These are phyloP conservation scores for Globisporangium paroecandrum DNA, from an alignment of 352 stramenopile species.

Conservation along the genomic window DNA sequence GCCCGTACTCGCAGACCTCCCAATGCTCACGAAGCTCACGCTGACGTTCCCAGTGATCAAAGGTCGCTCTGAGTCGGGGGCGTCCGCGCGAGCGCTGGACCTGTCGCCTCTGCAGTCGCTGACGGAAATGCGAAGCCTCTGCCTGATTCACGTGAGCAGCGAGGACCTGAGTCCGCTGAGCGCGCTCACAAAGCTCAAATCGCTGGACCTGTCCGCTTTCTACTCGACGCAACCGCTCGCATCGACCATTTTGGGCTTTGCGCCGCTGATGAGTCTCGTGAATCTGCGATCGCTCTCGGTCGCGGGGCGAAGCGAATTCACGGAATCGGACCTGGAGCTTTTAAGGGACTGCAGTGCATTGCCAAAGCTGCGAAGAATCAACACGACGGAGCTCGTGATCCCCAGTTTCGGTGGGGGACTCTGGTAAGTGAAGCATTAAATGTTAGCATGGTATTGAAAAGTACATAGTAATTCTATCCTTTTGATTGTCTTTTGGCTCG, in stretches of 20 bases:
- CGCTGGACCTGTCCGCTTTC: not conserved
- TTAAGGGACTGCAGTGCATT: not conserved
- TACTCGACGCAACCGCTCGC: constrained; percentile 1
- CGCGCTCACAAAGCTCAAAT: not conserved
- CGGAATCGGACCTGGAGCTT: not conserved
- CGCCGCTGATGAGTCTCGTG: not conserved
- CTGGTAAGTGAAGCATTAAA: not conserved
- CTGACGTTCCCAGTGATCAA: constrained; percentile 2
- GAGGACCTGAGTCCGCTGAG: constrained; percentile 3
- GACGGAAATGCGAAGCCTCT: not conserved
- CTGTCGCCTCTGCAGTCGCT: constrained; percentile 4
- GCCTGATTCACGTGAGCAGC: not conserved
- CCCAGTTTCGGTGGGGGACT: not conserved
- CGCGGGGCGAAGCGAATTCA: constrained; percentile 1
- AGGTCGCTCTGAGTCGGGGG: not conserved
- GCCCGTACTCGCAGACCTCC: not conserved
- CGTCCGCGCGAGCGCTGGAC: not conserved
- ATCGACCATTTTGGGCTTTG: not conserved
- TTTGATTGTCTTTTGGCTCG: too few species aligned
- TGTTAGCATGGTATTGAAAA: not conserved
- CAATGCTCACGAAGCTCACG: not conserved
- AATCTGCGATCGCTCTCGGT: constrained; percentile 4
- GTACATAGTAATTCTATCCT: not conserved
- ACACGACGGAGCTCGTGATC: constrained; percentile 5
- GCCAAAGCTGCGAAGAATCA: not conserved